phyloP scores from a whole-genome alignment of 495 filamentous ascomycete species.

The Staphylotrichum tortipilum region DNA sequence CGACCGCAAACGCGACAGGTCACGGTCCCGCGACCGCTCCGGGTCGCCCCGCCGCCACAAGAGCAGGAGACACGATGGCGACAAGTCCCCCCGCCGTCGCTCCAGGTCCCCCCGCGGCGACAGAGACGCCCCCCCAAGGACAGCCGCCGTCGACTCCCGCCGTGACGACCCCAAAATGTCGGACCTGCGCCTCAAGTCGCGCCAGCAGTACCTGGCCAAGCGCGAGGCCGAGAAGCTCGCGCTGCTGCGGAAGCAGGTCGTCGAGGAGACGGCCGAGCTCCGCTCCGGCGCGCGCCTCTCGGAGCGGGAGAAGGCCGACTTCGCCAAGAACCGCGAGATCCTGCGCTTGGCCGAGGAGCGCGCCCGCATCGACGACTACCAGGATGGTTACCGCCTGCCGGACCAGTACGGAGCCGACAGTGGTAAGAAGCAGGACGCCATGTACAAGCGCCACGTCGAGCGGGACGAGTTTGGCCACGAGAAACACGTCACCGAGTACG shows the following conservation, averaged over 20 bases:
- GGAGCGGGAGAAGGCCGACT: conserved; percentile 76
- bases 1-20: conserved; percentile 41
- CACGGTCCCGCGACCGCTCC: conserved; percentile 28
- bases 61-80: conserved; percentile 22
- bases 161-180: conserved; percentile 49
- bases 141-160: conserved; percentile 1
- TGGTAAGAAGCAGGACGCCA: conserved; percentile 81
- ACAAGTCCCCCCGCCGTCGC: conserved; percentile 22
- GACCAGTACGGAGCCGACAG: conserved; percentile 90
- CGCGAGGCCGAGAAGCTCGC: conserved; percentile 77
- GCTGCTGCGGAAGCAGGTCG: conserved; percentile 81
- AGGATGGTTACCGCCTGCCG: conserved; percentile 88
- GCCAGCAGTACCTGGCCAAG: conserved; percentile 92
- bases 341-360: conserved; percentile 83
- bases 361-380: conserved; percentile 78
- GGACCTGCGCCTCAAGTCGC: conserved; percentile 70
- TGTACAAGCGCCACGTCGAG: conserved; percentile 87
- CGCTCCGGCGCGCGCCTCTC: conserved; percentile 67
- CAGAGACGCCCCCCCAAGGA: conserved; percentile 4
- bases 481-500: conserved; percentile 84
- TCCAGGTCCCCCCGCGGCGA: conserved; percentile 16
- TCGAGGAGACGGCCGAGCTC: conserved; percentile 78
- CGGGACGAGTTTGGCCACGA: conserved; percentile 82
- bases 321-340: conserved; percentile 80
- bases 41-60: conserved; percentile 24